Conservation (phyloP, 2,329 filamentous ascomycete species). For the Venturia oleaginea region DNA sequence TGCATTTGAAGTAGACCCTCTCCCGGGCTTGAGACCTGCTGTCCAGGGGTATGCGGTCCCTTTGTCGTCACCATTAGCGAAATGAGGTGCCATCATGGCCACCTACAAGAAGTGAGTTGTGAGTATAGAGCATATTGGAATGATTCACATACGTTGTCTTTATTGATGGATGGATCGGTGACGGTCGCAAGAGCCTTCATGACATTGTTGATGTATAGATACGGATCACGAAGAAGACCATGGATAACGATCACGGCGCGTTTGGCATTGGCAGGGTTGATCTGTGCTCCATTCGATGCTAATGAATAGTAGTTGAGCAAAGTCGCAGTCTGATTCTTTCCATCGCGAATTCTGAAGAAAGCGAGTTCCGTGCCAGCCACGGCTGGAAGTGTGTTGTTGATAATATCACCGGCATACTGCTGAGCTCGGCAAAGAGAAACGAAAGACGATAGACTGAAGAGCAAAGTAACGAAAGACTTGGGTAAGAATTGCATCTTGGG, state of each 20-base stretch:
- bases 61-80: constrained; percentile 16
- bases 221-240: constrained; percentile 14
- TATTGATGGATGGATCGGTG: not conserved
- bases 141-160: not conserved
- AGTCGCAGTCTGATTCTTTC: constrained; percentile 9
- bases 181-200: not conserved
- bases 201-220: constrained; percentile 13
- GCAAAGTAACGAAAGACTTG: not conserved
- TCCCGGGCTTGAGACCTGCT: not conserved
- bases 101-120: constrained; percentile 5
- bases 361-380: constrained; percentile 14
- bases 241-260: constrained; percentile 14
- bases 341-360: constrained; percentile 14
- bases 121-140: not conserved
- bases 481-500: not conserved
- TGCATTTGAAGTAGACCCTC: not conserved
- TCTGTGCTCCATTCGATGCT: not conserved
- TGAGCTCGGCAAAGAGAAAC: constrained; percentile 8
- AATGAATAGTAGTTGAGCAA: constrained; percentile 15
- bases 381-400: constrained; percentile 7
- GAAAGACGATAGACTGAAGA: not conserved
- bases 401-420: constrained; percentile 13
- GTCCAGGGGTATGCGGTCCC: constrained; percentile 5
- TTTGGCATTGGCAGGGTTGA: constrained; percentile 8
- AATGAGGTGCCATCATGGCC: constrained; percentile 14